Percentiles rank a stretch among this genome's conserved stretches.
These are phyloP conservation scores for Pezicula radicicola DNA, from an alignment of 2,329 filamentous ascomycete genomes.

Conservation along the genomic window DNA sequence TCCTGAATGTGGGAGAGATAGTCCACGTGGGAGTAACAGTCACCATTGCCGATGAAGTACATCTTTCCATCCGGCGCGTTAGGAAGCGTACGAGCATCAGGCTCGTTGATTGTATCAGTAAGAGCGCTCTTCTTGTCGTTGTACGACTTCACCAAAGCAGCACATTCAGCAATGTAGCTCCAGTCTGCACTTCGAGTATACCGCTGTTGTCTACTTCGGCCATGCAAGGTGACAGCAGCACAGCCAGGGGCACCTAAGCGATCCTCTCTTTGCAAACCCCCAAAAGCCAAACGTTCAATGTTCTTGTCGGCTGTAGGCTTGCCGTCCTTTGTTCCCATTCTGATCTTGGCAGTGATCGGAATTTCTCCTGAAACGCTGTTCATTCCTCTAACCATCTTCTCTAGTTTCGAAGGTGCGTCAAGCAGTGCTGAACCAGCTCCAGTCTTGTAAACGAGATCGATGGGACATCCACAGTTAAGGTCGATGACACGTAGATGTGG, in stretches of 20 bases:
- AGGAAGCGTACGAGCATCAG: constrained; percentile 71
- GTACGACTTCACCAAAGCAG: constrained; percentile 77
- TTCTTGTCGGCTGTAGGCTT: constrained; percentile 77
- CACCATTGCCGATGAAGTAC: constrained; percentile 94
- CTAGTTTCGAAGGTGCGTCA: constrained; percentile 82
- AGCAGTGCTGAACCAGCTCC: constrained; percentile 90
- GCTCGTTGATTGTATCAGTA: constrained; percentile 74
- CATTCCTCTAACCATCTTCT: constrained; percentile 96
- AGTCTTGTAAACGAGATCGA: constrained; percentile 85
- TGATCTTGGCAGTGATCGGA: constrained; percentile 91
- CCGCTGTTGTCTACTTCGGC: constrained; percentile 87
- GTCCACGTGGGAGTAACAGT: constrained; percentile 90
- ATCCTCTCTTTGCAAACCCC: constrained; percentile 68
- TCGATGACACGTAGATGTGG: constrained; percentile 89
- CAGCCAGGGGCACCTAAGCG: constrained; percentile 75
- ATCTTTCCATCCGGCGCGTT: constrained; percentile 64
- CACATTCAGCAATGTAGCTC: constrained; percentile 89
- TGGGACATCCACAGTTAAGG: constrained; percentile 95
- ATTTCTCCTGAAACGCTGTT: constrained; percentile 87
- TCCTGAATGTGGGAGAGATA: constrained; percentile 77
- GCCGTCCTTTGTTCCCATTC: constrained; percentile 82
- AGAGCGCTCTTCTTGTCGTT: constrained; percentile 64
- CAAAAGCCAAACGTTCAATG: constrained; percentile 79
- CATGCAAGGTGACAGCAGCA: constrained; percentile 94
- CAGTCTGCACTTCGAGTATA: constrained; percentile 94